A percentile compares a stretch with the other conserved stretches of the same genome.
These are phyloP conservation scores for Fagus sylvatica DNA, from an alignment of 306 rosid genomes.

Conservation along the genomic window DNA sequence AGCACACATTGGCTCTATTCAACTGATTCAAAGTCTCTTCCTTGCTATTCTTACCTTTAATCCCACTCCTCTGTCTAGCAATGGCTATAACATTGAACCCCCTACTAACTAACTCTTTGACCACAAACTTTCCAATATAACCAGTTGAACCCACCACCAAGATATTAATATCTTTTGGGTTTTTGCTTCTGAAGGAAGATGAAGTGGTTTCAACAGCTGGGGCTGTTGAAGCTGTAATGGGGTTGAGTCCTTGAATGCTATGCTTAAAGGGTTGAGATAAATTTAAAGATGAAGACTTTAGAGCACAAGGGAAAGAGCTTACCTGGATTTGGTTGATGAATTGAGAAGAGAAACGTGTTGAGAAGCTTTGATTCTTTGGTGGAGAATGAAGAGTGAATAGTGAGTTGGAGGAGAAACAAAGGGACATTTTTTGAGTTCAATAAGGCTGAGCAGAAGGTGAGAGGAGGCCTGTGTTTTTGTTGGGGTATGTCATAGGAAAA, in stretches of 20 bases:
- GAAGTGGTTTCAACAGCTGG: conserved; percentile 41
- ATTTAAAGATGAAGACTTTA: conserved; percentile 29
- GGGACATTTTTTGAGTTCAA: conserved; percentile 48
- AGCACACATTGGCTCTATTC: conserved; percentile 74
- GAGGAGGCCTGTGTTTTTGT: conserved; percentile 6
- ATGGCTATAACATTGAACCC: conserved; percentile 77
- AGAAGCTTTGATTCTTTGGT: conserved; percentile 34
- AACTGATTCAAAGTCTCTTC: conserved; percentile 59
- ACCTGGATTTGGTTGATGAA: conserved; percentile 49
- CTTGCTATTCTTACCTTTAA: conserved; percentile 56
- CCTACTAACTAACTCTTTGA: conserved; percentile 71
- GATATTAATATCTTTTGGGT: conserved; percentile 69
- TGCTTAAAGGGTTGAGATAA: conserved; percentile 35
- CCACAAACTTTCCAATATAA: conserved; percentile 91
- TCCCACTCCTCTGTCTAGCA: conserved; percentile 90
- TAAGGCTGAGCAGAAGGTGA: not conserved
- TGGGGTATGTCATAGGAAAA: not conserved
- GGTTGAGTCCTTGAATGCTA: conserved; percentile 40
- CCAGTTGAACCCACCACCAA: conserved; percentile 94
- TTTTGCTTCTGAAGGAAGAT: conserved; percentile 60
- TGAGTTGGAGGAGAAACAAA: conserved; percentile 52
- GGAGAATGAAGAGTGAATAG: conserved; percentile 53
- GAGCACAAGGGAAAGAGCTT: conserved; percentile 42
- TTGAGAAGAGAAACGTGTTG: conserved; percentile 50
- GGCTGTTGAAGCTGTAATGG: conserved; percentile 47